These are phyloP conservation scores for Xanthoconium purpureum DNA, from an alignment of 768 basidiomycete genomes.

Conservation along the genomic window DNA sequence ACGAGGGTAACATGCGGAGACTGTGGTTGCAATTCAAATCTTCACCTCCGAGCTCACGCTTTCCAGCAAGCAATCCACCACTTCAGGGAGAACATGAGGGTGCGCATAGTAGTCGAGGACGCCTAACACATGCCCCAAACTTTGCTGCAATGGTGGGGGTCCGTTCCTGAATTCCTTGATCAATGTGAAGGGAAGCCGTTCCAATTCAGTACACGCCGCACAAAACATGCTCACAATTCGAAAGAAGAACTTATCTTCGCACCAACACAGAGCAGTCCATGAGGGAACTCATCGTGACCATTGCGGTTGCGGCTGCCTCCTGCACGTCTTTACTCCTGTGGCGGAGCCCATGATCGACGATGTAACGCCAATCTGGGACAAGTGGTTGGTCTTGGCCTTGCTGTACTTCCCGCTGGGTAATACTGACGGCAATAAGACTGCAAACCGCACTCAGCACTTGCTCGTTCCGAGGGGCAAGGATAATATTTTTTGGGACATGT, in stretches of 20 bases:
- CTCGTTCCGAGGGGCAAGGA: slow-evolving; percentile 68
- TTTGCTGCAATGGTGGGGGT: slow-evolving; percentile 61
- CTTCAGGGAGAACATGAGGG: slow-evolving; percentile 52
- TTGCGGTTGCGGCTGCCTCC: slow-evolving; percentile 69
- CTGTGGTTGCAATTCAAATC: slow-evolving; percentile 18
- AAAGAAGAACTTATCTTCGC: slow-evolving; percentile 61
- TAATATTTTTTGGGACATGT: slow-evolving; percentile 51
- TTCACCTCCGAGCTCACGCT: slow-evolving; percentile 56
- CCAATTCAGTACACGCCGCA: slow-evolving; percentile 16
- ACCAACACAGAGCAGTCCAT: slow-evolving; percentile 62
- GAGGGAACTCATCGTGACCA: slow-evolving; percentile 66
- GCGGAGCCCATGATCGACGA: slow-evolving; percentile 72
- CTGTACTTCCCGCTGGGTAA: slow-evolving; percentile 57
- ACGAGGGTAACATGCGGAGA: slow-evolving; percentile 19
- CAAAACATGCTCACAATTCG: slow-evolving; percentile 3
- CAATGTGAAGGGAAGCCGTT: slow-evolving; percentile 43
- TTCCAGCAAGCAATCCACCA: slow-evolving; percentile 55
- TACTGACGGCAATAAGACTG: slow-evolving; percentile 58
- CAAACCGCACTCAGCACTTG: slow-evolving; percentile 72
- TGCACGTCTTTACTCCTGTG: slow-evolving; percentile 64
- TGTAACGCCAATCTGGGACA: slow-evolving; percentile 59
- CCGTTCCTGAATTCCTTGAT: slow-evolving; percentile 58
- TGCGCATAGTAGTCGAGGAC: slow-evolving; percentile 59
- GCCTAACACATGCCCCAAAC: slow-evolving; percentile 68
- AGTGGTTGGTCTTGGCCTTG: slow-evolving; percentile 36